phyloP scores from a whole-genome alignment of 192 early-diverging fungal species.

The Powellomyces hirtus region DNA sequence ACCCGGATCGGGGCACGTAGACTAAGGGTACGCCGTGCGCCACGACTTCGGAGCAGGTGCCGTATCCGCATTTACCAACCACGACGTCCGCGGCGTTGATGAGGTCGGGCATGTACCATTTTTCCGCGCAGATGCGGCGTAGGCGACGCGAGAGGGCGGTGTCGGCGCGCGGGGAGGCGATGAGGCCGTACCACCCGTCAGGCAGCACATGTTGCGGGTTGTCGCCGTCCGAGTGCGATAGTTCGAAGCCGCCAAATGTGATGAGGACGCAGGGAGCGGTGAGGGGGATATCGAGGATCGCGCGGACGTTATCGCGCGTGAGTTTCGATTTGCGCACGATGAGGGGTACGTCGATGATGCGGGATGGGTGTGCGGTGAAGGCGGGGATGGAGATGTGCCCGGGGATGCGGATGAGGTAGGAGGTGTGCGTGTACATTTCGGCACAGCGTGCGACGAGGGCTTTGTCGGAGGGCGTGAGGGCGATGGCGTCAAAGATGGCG shows the following conservation, averaged over 20 bases:
- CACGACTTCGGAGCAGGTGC: conserved; percentile 52
- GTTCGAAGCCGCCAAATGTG: conserved; percentile 48
- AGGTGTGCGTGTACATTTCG: conserved; percentile 28
- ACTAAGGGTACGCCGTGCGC: conserved; percentile 46
- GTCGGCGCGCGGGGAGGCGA: conserved; percentile 14
- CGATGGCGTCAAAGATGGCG: conserved; percentile 39
- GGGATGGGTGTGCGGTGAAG: conserved; percentile 23
- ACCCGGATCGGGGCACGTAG: conserved; percentile 48
- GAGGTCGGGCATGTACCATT: conserved; percentile 46
- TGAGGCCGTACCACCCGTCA: conserved; percentile 43
- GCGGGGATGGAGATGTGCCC: conserved; percentile 43
- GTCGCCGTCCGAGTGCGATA: not conserved
- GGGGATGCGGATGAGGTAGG: conserved; percentile 45
- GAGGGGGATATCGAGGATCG: conserved; percentile 32
- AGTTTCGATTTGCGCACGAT: conserved; percentile 36
- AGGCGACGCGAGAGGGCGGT: conserved; percentile 11
- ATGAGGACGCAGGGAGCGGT: conserved; percentile 40
- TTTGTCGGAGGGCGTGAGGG: conserved; percentile 1
- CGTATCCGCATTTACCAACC: conserved; percentile 54
- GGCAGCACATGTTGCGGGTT: conserved; percentile 33
- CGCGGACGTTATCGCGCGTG: conserved; percentile 24
- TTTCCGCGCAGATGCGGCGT: conserved; percentile 15
- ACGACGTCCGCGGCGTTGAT: conserved; percentile 47
- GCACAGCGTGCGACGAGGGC: conserved; percentile 16
- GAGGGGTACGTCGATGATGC: conserved; percentile 29